Base-by-base conservation (phyloP, 2,329 filamentous ascomycete species). In the Penicillium brasilianum region DNA sequence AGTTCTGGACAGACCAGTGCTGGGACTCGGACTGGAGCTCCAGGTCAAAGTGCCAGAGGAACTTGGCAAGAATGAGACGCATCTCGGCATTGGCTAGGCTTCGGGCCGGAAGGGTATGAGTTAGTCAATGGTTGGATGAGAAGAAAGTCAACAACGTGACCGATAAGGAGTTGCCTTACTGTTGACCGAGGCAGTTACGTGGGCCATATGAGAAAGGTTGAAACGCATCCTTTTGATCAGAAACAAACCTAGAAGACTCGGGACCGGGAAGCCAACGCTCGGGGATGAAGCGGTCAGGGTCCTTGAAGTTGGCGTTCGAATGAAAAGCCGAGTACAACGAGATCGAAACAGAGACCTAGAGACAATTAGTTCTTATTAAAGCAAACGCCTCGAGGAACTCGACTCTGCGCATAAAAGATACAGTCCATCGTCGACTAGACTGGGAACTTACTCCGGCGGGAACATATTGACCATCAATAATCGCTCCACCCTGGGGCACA, bases 171-270 rank as follows among this genome's bases (percentile, higher is more conserved):
- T 37, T 39, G 20, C 46, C 61, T 66, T 61, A 69, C 66, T 69
- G 61, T 53, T 66, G 65, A 32, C 72, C 75, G 2, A 76, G 62
- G 53, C 74, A 77, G 22, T 69, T 71, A 4, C 69, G 65, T 11
- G 72, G 70, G 0, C 75, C 74, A 36, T 67, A 65, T 1, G 67
- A 69, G 46, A 73, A 76, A 2, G 76, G 71, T 0, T 41, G 72
- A 13, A 76, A 61, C 0, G 61, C 66, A 1, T 72, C 72, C 18
- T 68, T 66, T 10, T 74, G 11, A 46, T 46, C 43, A n/a, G 43
- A 46, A 25, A 25, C 6, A 14, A 46, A 28, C 6, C 10, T 11
- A 16, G 43, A 25, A 16, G 43, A 55, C 25, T 63, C 62, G 0
- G 53, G 57, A 6, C 64, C 61, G 4, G 50, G 8, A 3, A 77